Conservation (phyloP, 2,329 filamentous ascomycete genomes). For the Trichoderma breve region DNA sequence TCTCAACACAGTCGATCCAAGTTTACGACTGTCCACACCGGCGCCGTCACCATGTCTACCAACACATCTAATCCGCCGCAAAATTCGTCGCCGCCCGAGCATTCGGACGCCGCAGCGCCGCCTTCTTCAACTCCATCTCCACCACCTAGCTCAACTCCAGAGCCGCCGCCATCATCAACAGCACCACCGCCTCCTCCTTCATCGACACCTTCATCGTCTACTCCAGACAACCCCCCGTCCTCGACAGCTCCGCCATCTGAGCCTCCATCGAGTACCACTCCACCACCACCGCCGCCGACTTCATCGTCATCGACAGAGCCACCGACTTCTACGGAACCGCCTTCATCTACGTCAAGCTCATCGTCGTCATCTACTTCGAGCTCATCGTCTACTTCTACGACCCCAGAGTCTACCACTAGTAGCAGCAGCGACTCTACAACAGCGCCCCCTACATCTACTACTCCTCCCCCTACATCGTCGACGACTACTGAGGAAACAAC, state of each 20-base stretch:
- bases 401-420: not conserved
- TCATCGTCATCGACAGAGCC: slow-evolving; percentile 15
- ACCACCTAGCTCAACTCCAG: not conserved
- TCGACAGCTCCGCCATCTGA: not conserved
- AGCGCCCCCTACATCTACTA: not conserved
- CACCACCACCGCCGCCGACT: not conserved
- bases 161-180: slow-evolving; percentile 22
- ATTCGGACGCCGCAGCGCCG: slow-evolving; percentile 26
- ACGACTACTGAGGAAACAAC: not conserved
- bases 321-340: slow-evolving; percentile 12
- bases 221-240: not conserved
- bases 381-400: not conserved
- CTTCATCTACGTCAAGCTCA: slow-evolving; percentile 19
- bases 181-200: not conserved
- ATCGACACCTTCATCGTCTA: slow-evolving; percentile 1
- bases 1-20: slow-evolving; percentile 30
- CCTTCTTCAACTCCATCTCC: slow-evolving; percentile 17
- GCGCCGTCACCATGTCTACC: slow-evolving; percentile 36
- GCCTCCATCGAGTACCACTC: not conserved
- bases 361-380: slow-evolving; percentile 11
- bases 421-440: not conserved
- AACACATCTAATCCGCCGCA: slow-evolving; percentile 1
- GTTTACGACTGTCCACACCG: slow-evolving; percentile 20
- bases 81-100: not conserved
- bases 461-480: not conserved